Base-by-base conservation (phyloP, 768 basidiomycete species). In the Cyathus striatus region DNA sequence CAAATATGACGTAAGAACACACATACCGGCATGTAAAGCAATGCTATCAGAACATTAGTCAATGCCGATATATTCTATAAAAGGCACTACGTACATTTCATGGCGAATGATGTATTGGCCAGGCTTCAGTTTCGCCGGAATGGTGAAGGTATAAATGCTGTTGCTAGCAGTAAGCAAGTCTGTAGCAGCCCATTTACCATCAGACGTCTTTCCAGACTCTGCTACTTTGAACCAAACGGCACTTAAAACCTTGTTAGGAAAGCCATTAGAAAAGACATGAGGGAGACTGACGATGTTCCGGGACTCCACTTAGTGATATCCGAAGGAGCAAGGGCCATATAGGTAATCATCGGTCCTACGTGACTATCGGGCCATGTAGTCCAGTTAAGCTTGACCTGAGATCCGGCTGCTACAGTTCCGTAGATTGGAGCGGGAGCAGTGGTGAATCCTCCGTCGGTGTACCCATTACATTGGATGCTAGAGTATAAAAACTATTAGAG, bases 151-250 rank as follows among this genome's bases (percentile, higher is more conserved):
- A 46, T 70, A 75, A 41, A 72, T 57, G 42, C 64, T 64, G 46
- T 72, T 59, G n/a, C 59, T 48, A 1, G 63, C 64, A 5, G 55
- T 55, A 20, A 75, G 59, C 16, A 69, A 40, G 41, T 69, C 64
- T 0, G 68, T 67, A 14, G 70, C 61, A 2, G 71, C 72, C 74
- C 72, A 73, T 36, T 62, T 60, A 6, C 72, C 73, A 40, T 63
- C 64, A 2, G 64, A 46, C 7, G 60, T 63, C 52, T 72, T 73
- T n/a, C 75, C 75, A 22, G 58, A 35, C 43, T 76, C 54, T n/a
- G 63, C 63, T 13, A 75, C 65, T 51, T 76, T 75, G 68, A 74
- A 75, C 75, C 74, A 75, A 4, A 75, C 72, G 13, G 68, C 67
- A 18, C 71, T 73, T 33, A 18, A 13, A 16, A 17, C 26, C 10